Evolutionary conservation across 805 yeast genomes (phyloP).

Genomic region (Pichia exigua): DNA sequence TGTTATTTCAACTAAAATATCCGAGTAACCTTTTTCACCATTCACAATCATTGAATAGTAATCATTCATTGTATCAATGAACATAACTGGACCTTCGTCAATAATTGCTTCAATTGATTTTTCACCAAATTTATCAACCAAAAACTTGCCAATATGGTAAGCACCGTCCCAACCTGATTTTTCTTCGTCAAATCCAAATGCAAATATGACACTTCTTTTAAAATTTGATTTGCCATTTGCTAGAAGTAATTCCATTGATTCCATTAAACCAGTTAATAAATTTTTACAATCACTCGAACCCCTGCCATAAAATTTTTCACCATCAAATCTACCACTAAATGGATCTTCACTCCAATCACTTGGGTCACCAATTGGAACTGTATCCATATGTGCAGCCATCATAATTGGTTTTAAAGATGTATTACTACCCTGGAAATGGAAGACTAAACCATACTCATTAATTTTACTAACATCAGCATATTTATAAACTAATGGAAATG

Average conservation of each 20-base stretch:
- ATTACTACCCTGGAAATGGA: conserved; percentile 56
- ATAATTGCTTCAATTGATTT: conserved; percentile 54
- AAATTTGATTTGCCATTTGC: conserved; percentile 41
- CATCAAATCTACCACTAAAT: conserved; percentile 59
- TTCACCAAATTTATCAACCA: conserved; percentile 50
- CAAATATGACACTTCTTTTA: conserved; percentile 51
- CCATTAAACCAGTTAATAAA: conserved; percentile 55
- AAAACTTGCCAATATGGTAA: conserved; percentile 33
- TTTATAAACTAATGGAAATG: conserved; percentile 29
- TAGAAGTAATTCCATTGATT: conserved; percentile 52
- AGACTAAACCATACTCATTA: conserved; percentile 57
- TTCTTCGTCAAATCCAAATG: conserved; percentile 80
- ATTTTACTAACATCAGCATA: conserved; percentile 41
- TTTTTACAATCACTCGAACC: conserved; percentile 76
- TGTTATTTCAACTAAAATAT: conserved; percentile 38
- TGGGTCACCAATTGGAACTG: conserved; percentile 63
- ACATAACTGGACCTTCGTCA: conserved; percentile 44
- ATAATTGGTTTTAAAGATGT: conserved; percentile 50
- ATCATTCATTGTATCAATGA: conserved; percentile 33
- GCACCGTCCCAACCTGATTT: conserved; percentile 62
- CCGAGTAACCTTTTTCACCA: conserved; percentile 37
- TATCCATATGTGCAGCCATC: conserved; percentile 73
- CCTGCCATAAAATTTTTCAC: conserved; percentile 61
- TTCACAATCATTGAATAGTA: conserved; percentile 13
- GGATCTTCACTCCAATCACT: conserved; percentile 61